Conservation (phyloP, 2,329 filamentous ascomycete genomes). For the Aspergillus fumigatiaffinis region DNA sequence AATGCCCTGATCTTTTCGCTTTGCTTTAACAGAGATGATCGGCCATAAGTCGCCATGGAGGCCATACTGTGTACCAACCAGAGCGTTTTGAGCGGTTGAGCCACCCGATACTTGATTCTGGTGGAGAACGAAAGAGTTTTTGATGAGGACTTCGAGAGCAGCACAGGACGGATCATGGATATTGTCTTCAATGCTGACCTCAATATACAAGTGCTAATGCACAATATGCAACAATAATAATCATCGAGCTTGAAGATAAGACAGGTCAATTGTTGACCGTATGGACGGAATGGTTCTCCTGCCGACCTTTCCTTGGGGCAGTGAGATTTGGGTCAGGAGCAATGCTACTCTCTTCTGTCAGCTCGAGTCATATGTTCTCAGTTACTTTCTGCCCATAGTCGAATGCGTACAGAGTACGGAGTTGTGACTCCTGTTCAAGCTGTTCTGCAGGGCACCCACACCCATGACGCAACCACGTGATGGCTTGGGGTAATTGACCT, state of each 20-base stretch:
- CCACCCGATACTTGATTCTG: background rate
- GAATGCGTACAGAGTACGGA: background rate
- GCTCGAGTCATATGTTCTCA: background rate
- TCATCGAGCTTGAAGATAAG: no score
- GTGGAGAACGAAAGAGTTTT: background rate
- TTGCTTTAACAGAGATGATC: background rate
- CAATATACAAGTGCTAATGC: background rate
- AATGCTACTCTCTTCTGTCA: background rate
- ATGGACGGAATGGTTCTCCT: background rate
- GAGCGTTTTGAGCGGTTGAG: background rate
- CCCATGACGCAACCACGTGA: slow-evolving; percentile 38
- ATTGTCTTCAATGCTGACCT: background rate
- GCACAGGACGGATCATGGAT: background rate
- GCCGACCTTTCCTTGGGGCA: background rate
- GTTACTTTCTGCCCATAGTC: background rate
- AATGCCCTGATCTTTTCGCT: background rate
- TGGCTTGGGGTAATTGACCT: slow-evolving; percentile 20
- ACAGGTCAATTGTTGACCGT: background rate
- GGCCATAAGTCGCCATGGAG: background rate
- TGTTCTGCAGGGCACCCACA: slow-evolving; percentile 22
- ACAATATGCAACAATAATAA: background rate
- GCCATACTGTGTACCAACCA: background rate
- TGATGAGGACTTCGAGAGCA: background rate
- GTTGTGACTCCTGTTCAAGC: background rate
- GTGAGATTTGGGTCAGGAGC: background rate